Conservation (phyloP, 768 basidiomycete species). For the Hygrocybe punicea region DNA sequence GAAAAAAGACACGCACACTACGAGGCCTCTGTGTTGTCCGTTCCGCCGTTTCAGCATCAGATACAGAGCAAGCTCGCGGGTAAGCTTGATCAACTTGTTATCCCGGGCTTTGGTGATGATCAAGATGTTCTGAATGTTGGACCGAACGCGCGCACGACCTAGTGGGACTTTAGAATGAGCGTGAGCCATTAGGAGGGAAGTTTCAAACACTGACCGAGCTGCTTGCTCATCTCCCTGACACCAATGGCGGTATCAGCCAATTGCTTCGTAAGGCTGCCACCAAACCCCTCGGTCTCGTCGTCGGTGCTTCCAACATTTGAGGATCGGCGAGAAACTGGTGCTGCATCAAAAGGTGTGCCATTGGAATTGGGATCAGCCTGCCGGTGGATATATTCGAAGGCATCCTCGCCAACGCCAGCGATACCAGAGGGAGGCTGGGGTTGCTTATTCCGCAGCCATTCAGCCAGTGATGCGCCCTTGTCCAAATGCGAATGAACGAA, state of each 20-base stretch:
- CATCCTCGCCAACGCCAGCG: conserved; percentile 15
- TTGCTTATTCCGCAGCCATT: conserved; percentile 60
- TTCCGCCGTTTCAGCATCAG: conserved; percentile 84
- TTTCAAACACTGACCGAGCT: conserved; percentile 65
- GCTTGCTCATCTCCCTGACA: conserved; percentile 98
- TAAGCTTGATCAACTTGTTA: conserved; percentile 92
- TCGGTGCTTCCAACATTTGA: conserved; percentile 16
- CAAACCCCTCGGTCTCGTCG: conserved; percentile 67
- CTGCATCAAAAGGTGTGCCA: conserved; percentile 9
- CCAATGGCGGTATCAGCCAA: conserved; percentile 96
- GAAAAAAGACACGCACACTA: conserved; percentile 56
- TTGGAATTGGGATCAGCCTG: conserved; percentile 32
- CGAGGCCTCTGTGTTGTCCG: conserved; percentile 68
- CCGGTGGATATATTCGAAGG: conserved; percentile 33
- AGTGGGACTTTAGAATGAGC: conserved; percentile 14
- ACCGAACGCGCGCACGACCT: conserved; percentile 91
- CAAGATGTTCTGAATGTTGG: conserved; percentile 87
- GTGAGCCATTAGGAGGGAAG: background rate
- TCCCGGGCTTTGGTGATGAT: conserved; percentile 98
- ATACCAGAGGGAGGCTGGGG: conserved; percentile 21
- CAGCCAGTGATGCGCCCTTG: conserved; percentile 70
- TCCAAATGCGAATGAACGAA: conserved; percentile 93
- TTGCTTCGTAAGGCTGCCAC: conserved; percentile 80
- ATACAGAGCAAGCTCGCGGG: conserved; percentile 89
- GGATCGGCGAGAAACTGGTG: conserved; percentile 14